Evolutionary conservation across 768 basidiomycete species (phyloP).

Genomic region (Calocybe gangraenosa): DNA sequence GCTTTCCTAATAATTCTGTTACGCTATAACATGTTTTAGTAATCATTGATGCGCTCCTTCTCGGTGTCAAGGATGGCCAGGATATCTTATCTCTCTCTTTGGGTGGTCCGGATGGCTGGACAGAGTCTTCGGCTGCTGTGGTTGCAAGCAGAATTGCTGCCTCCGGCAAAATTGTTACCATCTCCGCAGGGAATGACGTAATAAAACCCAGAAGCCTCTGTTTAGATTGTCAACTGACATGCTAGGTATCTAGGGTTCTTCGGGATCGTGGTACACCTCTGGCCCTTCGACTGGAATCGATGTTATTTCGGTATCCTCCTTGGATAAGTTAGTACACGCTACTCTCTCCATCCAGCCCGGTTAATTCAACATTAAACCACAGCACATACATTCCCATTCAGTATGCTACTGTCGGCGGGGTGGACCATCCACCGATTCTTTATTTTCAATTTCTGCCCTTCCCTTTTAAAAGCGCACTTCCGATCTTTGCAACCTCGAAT

Average conservation of each 20-base stretch:
- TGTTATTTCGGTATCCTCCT: slow-evolving; percentile 51
- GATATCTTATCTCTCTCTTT: slow-evolving; percentile 68
- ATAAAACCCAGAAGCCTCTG: slow-evolving; percentile 8
- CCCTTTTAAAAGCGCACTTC: slow-evolving; percentile 37
- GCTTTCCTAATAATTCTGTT: not conserved
- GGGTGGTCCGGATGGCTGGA: slow-evolving; percentile 63
- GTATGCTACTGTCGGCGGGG: slow-evolving; percentile 48
- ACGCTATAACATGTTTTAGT: slow-evolving; percentile 19
- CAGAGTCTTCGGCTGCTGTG: slow-evolving; percentile 47
- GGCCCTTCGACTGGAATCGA: slow-evolving; percentile 48
- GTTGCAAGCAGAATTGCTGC: slow-evolving; percentile 55
- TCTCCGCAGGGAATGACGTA: slow-evolving; percentile 55
- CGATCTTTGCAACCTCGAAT: slow-evolving; percentile 55
- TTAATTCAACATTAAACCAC: not conserved
- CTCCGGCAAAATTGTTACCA: slow-evolving; percentile 56
- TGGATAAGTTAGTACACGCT: slow-evolving; percentile 47
- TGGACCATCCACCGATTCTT: slow-evolving; percentile 41
- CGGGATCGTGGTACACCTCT: slow-evolving; percentile 61
- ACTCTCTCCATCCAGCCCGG: not conserved
- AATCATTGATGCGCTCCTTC: slow-evolving; percentile 46
- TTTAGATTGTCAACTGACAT: not conserved
- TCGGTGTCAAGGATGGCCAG: slow-evolving; percentile 45
- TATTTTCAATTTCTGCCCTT: slow-evolving; percentile 53
- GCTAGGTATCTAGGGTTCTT: slow-evolving; percentile 34
- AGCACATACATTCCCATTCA: slow-evolving; percentile 56